A percentile compares a stretch with the other conserved stretches of the same genome.
These are phyloP conservation scores for Lipomyces lipofer DNA, from an alignment of 805 yeast species.

Conservation along the genomic window DNA sequence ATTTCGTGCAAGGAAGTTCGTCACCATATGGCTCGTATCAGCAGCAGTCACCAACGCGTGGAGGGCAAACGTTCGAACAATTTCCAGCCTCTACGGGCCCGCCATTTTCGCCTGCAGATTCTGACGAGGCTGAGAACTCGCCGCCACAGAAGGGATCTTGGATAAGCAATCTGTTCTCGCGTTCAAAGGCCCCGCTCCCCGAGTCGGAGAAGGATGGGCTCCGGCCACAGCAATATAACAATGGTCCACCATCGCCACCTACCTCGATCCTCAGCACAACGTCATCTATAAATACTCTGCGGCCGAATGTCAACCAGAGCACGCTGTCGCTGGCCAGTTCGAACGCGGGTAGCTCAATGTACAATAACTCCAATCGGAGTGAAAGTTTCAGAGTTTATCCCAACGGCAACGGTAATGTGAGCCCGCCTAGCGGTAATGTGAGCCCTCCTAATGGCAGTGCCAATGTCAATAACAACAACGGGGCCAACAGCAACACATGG, in stretches of 20 bases:
- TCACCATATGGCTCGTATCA: neutral
- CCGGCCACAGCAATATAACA: neutral
- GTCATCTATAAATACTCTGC: constrained; percentile 18
- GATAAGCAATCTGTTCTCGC: constrained; percentile 15
- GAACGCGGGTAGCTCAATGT: too few relatives aligned
- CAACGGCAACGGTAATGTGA: constrained; percentile 4
- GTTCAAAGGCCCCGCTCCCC: constrained; percentile 11
- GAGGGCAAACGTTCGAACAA: constrained; percentile 25
- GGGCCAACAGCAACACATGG: constrained; percentile 19
- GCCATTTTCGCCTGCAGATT: constrained; percentile 28
- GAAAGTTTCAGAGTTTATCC: neutral
- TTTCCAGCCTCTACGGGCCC: constrained; percentile 24
- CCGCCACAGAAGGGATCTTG: constrained; percentile 14
- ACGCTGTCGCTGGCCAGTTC: constrained; percentile 13
- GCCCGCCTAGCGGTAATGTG: neutral
- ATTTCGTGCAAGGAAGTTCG: constrained; percentile 7
- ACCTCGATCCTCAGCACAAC: constrained; percentile 26
- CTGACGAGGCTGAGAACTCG: constrained; percentile 13
- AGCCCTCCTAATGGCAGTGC: neutral
- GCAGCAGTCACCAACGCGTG: too few relatives aligned
- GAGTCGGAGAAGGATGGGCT: constrained; percentile 4
- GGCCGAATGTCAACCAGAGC: constrained; percentile 25
- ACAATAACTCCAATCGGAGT: neutral
- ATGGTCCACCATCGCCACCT: constrained; percentile 30
- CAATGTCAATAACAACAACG: neutral